Base-by-base conservation (phyloP, 1,284 basidiomycete genomes). In the Golubevia sp. region DNA sequence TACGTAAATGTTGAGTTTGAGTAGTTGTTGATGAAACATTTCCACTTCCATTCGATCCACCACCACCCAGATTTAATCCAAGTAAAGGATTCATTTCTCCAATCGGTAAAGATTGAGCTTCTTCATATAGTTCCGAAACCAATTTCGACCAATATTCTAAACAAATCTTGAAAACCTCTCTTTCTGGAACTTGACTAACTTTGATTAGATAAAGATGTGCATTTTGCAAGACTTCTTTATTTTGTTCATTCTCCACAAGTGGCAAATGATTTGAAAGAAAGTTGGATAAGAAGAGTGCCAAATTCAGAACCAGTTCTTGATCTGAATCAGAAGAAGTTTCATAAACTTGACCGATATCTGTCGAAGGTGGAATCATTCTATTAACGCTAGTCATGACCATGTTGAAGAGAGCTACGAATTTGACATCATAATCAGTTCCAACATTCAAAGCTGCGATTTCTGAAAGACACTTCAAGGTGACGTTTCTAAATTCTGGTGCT, bases 151-250 rank as follows among this genome's bases (percentile, higher is more conserved):
- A 99, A 86, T 99, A 99, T 84, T 99, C 97, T 76, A 99, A 86
- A 78, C 95, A 98, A 77, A 99, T 97, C 86, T 99, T 99, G 90
- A 99, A 99, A 68, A 99, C 91, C 85, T 99, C 97, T 59, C 96
- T 90, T 84, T 99, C 97, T 76, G 98, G 96, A 26, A 99, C 97
- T 75, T 96, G 95, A 0, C 93, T 96, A 54, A 99, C 91, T 85
- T 99, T 99, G 84, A 99, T 94, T 88, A 99, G 93, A 86, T 99
- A 99, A 34, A 98, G 87, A 85, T 99, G 97, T 0, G 96, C 78
- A 61, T 82, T 81, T 61, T 79, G 88, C 23, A 99, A 88, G 0
- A 99, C 92, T 77, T 97, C 95, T 59, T 93, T 92, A 83, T 96
- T 93, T 60, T 90, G 86, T 66, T 94, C 92, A 11, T 91, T 94